Evolutionary conservation across 1,284 basidiomycete genomes (phyloP), one percentile per base, ranked within the genome.

Genomic region (Tilletia setariae): DNA sequence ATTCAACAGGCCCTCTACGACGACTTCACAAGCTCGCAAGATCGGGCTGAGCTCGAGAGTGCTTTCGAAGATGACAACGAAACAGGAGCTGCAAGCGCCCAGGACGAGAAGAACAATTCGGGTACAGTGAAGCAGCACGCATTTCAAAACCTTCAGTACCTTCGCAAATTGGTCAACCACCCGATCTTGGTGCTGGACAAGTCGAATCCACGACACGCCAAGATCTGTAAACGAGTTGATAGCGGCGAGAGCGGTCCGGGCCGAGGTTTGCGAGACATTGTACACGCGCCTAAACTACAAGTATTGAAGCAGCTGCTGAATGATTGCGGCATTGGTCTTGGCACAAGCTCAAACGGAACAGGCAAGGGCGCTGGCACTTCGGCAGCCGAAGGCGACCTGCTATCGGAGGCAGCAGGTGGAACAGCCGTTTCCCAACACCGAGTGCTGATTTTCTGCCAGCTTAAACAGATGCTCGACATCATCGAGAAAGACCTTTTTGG

Each of bases 401-500:
- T 86, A 0, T 84, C 84, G 40, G 87, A 87, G 87, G 42, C 64
- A 47, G 73, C 75, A 28, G 75, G 68, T 35, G 66, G 72, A 6
- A 80, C 77, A 11, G 79, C 79, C 6, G 91, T 94, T 78, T 92
- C 93, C 19, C 94, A 96, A 79, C 96, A 99, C 82, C 92, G 96
- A 43, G 94, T 97, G 62, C 88, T 99, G 74, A 95, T 99, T 81
- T 99, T 99, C 85, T 98, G 95, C 82, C 96, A 99, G 84, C 92
- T 97, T 88, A 96, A 96, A 82, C 92, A 94, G 81, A 99, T 98
- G 96, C 87, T 99, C 56, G 93, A 99, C 83, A 91, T 98, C 80
- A 96, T 99, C 79, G 94, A 98, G 84, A 89, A 86, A 15, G 92
- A 97, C 79, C 86, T 99, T 1, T 97, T 99, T 87, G 90, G 90